A percentile compares a stretch with the other conserved stretches of the same genome.
Evolutionary conservation across 2,329 filamentous ascomycete species (phyloP).

Genomic region (Furcasterigmium furcatum): DNA sequence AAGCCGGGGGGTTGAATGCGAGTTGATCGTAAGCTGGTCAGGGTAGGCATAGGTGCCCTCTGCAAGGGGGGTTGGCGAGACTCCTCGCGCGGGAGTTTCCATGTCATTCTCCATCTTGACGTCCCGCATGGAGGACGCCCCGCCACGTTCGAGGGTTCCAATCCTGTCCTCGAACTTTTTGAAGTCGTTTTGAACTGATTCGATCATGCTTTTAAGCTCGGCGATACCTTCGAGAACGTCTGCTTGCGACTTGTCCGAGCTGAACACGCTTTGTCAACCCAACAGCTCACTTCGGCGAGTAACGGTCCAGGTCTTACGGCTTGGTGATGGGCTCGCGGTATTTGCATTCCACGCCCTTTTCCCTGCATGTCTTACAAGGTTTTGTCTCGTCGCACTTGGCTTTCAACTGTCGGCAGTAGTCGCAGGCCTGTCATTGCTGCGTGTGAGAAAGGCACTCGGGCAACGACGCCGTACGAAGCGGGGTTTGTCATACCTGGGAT

Average conservation of each 20-base stretch:
- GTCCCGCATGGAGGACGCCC: background rate
- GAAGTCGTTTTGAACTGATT: conserved; percentile 6
- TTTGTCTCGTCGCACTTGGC: conserved; percentile 88
- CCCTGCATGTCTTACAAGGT: conserved; percentile 82
- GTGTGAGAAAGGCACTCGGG: conserved; percentile 6
- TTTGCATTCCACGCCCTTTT: conserved; percentile 79
- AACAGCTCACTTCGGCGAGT: background rate
- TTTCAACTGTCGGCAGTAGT: conserved; percentile 82
- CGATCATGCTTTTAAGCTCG: conserved; percentile 15
- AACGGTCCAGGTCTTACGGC: conserved; percentile 58
- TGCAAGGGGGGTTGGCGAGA: background rate
- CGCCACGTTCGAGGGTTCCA: background rate
- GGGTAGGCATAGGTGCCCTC: background rate
- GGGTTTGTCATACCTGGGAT: conserved; percentile 48
- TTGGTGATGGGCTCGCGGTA: conserved; percentile 91
- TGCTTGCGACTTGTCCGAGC: conserved; percentile 56
- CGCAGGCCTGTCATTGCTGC: conserved; percentile 67
- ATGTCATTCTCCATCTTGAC: conserved; percentile 11
- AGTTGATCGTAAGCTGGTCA: background rate
- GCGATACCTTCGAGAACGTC: conserved; percentile 57
- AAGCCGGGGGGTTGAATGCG: background rate
- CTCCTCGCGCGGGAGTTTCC: background rate
- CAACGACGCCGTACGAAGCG: background rate
- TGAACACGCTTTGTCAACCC: conserved; percentile 20
- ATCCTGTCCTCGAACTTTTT: conserved; percentile 7